Evolutionary conservation across 1,284 basidiomycete genomes (phyloP).

Genomic region (Mycena citricolor): DNA sequence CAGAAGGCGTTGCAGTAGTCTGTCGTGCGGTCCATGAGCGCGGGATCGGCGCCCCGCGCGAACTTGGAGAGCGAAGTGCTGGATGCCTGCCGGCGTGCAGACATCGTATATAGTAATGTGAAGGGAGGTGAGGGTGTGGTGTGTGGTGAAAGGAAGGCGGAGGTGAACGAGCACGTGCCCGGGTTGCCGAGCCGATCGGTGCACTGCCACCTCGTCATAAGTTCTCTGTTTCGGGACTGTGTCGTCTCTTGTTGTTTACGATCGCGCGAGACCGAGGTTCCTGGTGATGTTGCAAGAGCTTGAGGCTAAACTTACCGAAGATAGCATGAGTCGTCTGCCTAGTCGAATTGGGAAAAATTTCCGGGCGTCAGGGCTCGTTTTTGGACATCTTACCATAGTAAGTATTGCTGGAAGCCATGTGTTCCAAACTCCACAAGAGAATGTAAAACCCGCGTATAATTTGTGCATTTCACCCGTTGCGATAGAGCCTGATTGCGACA

Average conservation of each 20-base stretch:
- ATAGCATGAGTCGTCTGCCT: no score
- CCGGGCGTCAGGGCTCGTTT: no score
- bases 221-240: not conserved
- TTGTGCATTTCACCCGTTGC: no score
- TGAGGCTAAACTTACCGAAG: no score
- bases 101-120: constrained; percentile 37
- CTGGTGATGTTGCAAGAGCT: not conserved
- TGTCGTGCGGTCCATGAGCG: constrained; percentile 39
- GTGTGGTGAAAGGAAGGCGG: constrained; percentile 1
- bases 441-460: no score
- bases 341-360: no score
- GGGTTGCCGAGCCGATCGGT: no score
- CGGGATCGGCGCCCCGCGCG: constrained; percentile 57
- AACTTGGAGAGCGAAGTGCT: constrained; percentile 72
- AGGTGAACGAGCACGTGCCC: constrained; percentile 1
- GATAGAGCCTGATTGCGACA: no score
- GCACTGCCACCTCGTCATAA: no score
- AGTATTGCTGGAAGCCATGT: no score
- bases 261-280: not conserved
- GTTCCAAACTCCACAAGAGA: no score
- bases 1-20: constrained; percentile 99
- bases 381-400: no score
- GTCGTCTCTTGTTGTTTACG: not conserved
- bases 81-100: constrained; percentile 69
- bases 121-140: not conserved